phyloP scores from a whole-genome alignment of 495 filamentous ascomycete species.

The Talaromyces liani region DNA sequence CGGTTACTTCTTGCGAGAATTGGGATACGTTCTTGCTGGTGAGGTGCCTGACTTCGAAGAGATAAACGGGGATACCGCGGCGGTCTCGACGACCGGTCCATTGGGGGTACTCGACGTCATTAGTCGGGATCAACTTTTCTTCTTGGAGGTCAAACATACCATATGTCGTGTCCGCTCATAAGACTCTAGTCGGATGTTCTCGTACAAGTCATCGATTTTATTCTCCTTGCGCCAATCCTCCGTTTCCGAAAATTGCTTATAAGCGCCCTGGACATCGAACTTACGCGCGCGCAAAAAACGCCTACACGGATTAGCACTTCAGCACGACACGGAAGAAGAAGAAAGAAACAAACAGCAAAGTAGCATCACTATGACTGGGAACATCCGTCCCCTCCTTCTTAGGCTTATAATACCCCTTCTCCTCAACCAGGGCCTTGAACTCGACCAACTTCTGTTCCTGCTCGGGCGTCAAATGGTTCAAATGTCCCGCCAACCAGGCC shows the following conservation, averaged over 20 bases:
- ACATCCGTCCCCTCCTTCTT: conserved; percentile 31
- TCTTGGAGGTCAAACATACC: conserved; percentile 38
- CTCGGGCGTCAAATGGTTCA: conserved; percentile 61
- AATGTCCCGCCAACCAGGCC: conserved; percentile 53
- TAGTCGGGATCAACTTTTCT: background rate
- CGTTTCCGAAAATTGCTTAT: conserved; percentile 78
- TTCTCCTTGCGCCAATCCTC: conserved; percentile 82
- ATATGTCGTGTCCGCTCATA: conserved; percentile 72
- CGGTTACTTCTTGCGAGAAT: conserved; percentile 55
- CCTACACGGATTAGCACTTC: conserved; percentile 29
- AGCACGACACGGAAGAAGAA: background rate
- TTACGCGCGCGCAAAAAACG: conserved; percentile 74
- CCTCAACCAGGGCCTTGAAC: conserved; percentile 60
- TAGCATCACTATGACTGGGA: conserved; percentile 72
- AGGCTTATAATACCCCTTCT: conserved; percentile 59
- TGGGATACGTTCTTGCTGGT: conserved; percentile 68
- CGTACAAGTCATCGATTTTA: conserved; percentile 62
- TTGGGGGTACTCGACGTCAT: conserved; percentile 65
- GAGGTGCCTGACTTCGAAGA: conserved; percentile 78
- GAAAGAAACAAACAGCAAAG: conserved; percentile 55
- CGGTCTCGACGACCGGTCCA: conserved; percentile 85
- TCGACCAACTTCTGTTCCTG: conserved; percentile 56
- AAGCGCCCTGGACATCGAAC: conserved; percentile 67
- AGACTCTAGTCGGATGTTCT: conserved; percentile 71
- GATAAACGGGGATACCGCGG: conserved; percentile 82